A percentile compares a stretch with the other conserved stretches of the same genome.
Conservation (phyloP, 2,329 filamentous ascomycete genomes). For the Endocalyx cinctus region DNA sequence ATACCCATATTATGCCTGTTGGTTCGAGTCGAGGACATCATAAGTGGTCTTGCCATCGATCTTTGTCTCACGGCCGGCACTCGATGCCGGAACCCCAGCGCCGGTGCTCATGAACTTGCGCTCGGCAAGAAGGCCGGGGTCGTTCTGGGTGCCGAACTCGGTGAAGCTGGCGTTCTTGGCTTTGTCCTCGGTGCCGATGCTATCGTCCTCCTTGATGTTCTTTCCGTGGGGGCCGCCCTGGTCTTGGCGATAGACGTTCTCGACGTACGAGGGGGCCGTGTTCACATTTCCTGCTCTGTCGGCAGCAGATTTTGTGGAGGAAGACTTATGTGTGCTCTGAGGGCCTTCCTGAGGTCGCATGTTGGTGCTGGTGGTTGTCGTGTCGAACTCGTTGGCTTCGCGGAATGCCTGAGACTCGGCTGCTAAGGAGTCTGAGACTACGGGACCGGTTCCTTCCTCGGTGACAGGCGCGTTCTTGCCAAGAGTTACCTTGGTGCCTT, state of each 20-base stretch:
- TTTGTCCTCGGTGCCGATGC: slow-evolving; percentile 32
- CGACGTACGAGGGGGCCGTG: slow-evolving; percentile 35
- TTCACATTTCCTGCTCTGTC: slow-evolving; percentile 10
- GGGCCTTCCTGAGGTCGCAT: slow-evolving; percentile 8
- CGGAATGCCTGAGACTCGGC: slow-evolving; percentile 58
- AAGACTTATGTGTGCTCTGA: slow-evolving; percentile 29
- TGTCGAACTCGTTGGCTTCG: slow-evolving; percentile 51
- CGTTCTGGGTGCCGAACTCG: slow-evolving; percentile 42
- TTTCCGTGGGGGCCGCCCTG: slow-evolving; percentile 36
- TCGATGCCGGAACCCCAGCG: slow-evolving; percentile 50
- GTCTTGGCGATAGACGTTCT: slow-evolving; percentile 28
- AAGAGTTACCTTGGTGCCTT: slow-evolving; percentile 39
- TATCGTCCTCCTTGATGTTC: slow-evolving; percentile 34
- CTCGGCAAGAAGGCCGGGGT: slow-evolving; percentile 43
- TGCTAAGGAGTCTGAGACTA: slow-evolving; percentile 68
- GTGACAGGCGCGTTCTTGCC: slow-evolving; percentile 44
- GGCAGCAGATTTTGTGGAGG: slow-evolving; percentile 43
- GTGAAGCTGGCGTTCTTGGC: slow-evolving; percentile 34
- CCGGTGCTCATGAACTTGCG: slow-evolving; percentile 40
- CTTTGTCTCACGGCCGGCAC: slow-evolving; percentile 41
- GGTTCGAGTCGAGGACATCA: slow-evolving; percentile 14
- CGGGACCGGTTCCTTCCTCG: slow-evolving; percentile 58
- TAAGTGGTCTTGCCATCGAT: slow-evolving; percentile 18
- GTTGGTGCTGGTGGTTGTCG: slow-evolving; percentile 30
- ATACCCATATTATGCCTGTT: too few species aligned